phyloP scores from a whole-genome alignment of 2,329 filamentous ascomycete species.

The Aspergillus hortae region DNA sequence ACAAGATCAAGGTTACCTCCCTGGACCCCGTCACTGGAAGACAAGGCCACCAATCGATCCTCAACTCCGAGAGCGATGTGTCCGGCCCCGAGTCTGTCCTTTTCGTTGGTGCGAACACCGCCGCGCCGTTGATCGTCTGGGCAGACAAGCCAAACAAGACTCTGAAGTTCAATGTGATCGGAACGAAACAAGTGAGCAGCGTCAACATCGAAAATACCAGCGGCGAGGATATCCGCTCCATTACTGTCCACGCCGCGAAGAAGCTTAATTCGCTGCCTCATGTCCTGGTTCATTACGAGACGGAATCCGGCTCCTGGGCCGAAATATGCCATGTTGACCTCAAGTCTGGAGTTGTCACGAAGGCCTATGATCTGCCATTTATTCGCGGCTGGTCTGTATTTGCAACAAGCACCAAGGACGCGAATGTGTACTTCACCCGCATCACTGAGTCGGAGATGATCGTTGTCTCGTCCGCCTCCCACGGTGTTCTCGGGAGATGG shows the following conservation, averaged over 20 bases:
- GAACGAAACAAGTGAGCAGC: constrained; percentile 38
- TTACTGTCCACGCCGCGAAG: constrained; percentile 69
- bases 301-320: constrained; percentile 68
- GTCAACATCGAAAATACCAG: constrained; percentile 39
- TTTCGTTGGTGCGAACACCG: constrained; percentile 39
- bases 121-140: constrained; percentile 43
- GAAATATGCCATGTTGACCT: constrained; percentile 82
- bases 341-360: constrained; percentile 64
- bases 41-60: constrained; percentile 65
- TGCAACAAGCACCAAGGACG: constrained; percentile 70
- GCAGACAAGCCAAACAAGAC: constrained; percentile 41
- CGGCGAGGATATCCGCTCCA: constrained; percentile 49
- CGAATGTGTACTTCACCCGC: constrained; percentile 86
- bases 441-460: constrained; percentile 70
- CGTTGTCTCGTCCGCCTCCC: constrained; percentile 71
- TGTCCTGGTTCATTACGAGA: constrained; percentile 80
- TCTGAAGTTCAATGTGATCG: constrained; percentile 45
- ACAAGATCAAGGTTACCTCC: constrained; percentile 71
- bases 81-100: constrained; percentile 37
- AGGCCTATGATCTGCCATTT: constrained; percentile 75
- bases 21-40: constrained; percentile 71
- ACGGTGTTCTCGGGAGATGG: constrained; percentile 75
- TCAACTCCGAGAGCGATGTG: constrained; percentile 74
- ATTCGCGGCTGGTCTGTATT: constrained; percentile 69
- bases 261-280: constrained; percentile 69